Evolutionary conservation across 148 eudicot genomes (phyloP).

Genomic region (Arbutus unedo): DNA sequence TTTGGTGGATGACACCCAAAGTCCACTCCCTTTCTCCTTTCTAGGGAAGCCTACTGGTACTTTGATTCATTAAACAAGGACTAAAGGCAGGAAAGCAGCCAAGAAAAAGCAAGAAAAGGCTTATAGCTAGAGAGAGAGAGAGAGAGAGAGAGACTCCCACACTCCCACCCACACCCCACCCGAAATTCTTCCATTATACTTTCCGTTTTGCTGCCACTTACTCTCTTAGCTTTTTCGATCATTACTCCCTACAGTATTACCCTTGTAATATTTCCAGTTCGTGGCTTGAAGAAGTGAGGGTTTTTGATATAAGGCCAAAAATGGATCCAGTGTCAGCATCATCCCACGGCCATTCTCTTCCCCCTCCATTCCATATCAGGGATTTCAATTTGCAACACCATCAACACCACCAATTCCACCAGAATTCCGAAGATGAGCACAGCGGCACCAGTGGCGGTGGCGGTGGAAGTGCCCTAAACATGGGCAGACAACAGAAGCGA

Average conservation of each 20-base stretch:
- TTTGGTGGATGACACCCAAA: constrained; percentile 17
- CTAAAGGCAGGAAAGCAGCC: not conserved
- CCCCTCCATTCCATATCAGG: constrained; percentile 49
- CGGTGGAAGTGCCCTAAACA: constrained; percentile 29
- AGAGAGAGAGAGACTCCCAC: constrained; percentile 5
- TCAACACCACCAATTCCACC: constrained; percentile 22
- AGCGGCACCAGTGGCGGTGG: constrained; percentile 51
- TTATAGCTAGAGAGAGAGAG: constrained; percentile 14
- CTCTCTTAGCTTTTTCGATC: constrained; percentile 5
- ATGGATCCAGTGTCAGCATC: constrained; percentile 30
- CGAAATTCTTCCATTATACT: constrained; percentile 5
- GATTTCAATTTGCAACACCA: constrained; percentile 44
- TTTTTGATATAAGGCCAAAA: not conserved
- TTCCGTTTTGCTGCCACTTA: not conserved
- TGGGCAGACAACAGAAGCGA: constrained; percentile 24
- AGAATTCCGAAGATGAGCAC: constrained; percentile 52
- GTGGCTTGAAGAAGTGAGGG: not conserved
- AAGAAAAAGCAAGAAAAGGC: not conserved
- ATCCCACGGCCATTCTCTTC: constrained; percentile 35
- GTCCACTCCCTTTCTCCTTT: constrained; percentile 19
- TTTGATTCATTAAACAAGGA: constrained; percentile 12
- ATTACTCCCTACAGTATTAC: constrained; percentile 2
- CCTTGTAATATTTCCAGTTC: not conserved
- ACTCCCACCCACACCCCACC: not conserved
- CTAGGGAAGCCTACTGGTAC: constrained; percentile 10